These are phyloP conservation scores for Luzula sylvatica DNA, from an alignment of 176 grass and related monocot species.

Conservation along the genomic window DNA sequence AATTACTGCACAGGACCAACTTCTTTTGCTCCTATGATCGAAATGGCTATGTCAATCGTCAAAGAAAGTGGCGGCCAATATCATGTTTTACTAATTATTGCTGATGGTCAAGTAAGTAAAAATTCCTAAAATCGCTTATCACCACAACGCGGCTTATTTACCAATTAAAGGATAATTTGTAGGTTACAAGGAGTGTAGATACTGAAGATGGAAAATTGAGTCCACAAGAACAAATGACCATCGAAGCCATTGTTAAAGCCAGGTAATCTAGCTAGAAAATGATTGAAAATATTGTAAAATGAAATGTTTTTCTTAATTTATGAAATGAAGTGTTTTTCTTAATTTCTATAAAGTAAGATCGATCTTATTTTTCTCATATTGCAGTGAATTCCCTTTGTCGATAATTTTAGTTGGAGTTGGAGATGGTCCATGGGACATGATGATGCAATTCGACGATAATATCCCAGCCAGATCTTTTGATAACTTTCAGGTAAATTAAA, in stretches of 20 bases:
- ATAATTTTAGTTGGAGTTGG: slow-evolving; percentile 94
- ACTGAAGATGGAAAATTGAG: slow-evolving; percentile 65
- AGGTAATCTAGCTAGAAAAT: slow-evolving; percentile 29
- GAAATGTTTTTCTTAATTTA: no score
- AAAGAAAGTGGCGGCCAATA: slow-evolving; percentile 84
- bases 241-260: slow-evolving; percentile 88
- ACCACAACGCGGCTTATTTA: background rate
- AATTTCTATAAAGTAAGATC: no score
- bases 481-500: slow-evolving; percentile 76
- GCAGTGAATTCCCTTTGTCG: slow-evolving; percentile 79
- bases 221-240: slow-evolving; percentile 78
- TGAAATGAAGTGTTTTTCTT: no score
- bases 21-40: slow-evolving; percentile 88
- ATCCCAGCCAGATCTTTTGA: slow-evolving; percentile 87
- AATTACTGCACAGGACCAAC: slow-evolving; percentile 44
- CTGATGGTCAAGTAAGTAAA: slow-evolving; percentile 77
- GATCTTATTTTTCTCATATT: background rate
- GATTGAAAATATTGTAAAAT: no score
- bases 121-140: background rate
- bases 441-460: slow-evolving; percentile 96
- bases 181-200: slow-evolving; percentile 81
- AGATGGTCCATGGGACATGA: slow-evolving; percentile 99
- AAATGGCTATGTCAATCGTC: slow-evolving; percentile 98
- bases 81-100: slow-evolving; percentile 93
- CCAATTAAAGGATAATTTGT: background rate